Evolutionary conservation across 805 yeast species (phyloP), one percentile per base, ranked within the genome.

Genomic region (Yarrowia deformans): DNA sequence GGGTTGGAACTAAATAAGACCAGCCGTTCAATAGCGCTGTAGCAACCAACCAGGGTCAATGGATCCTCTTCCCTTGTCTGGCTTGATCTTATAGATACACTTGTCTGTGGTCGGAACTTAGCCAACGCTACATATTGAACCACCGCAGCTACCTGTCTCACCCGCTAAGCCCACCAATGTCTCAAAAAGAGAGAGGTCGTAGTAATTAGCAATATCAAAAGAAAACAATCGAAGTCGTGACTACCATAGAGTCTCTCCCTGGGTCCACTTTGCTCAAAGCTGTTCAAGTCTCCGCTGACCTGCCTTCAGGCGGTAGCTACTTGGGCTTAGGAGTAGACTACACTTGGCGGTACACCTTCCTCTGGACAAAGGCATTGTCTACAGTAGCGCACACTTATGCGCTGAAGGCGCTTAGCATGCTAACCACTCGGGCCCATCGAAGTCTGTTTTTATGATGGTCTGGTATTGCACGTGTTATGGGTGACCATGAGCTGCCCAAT

Each of bases 91-190:
- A 23, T 23, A 8, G 12, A 8, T 43, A 8, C 8, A 32, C 32
- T 19, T 46, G 50, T 46, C 18, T 40, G 43, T 40, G 12, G 39
- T 8, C 4, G 29, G 29, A 23, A 23, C 29, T 23, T 23, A 23
- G 29, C 29, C 29, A 23, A 23, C 29, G 4, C 29, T 23, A n/a
- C n/a, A n/a, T n/a, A 23, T 23, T 23, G 29, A 23, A 23, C 29
- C 29, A 23, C 2, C 4, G 29, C n/a, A n/a, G n/a, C 40, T 13
- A 5, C 9, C 46, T 45, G 48, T 45, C 29, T 45, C 48, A 45
- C 29, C 48, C 48, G 48, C 48, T 45, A 18, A 45, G 48, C 50
- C 50, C 50, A 46, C 50, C 19, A 19, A 46, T 46, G 32, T 46
- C 32, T 46, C 50, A 46, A 46, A 12, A 10, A 5, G 13, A 16